Percentiles rank a stretch among this genome's conserved stretches.
Conservation (phyloP, 2,329 filamentous ascomycete species). For the Oidium heveae region DNA sequence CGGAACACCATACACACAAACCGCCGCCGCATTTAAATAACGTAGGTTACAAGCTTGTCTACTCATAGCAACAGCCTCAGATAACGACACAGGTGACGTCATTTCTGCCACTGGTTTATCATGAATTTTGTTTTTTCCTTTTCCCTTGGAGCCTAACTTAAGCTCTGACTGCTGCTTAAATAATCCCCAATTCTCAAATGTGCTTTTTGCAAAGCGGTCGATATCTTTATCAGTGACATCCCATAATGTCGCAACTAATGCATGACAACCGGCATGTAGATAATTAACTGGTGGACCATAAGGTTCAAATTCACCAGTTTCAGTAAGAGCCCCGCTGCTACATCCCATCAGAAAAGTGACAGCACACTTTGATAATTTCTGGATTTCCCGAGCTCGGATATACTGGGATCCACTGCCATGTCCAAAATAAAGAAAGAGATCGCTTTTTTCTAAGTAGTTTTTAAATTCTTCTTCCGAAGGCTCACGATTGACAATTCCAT, state of each 20-base stretch:
- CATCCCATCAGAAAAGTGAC: conserved; percentile 85
- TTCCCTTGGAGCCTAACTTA: conserved; percentile 12
- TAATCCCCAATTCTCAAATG: conserved; percentile 74
- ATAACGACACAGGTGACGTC: conserved; percentile 26
- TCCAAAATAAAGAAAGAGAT: conserved; percentile 78
- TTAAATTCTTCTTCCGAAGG: conserved; percentile 64
- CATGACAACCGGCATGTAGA: conserved; percentile 64
- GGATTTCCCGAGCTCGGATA: conserved; percentile 62
- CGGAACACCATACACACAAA: conserved; percentile 85
- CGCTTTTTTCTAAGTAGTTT: conserved; percentile 33
- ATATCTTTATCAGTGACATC: conserved; percentile 96
- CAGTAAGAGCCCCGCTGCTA: conserved; percentile 56
- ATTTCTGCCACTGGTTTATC: conserved; percentile 13
- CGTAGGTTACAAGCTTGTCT: conserved; percentile 60
- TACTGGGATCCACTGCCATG: conserved; percentile 91
- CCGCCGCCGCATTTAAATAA: conserved; percentile 82
- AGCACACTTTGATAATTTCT: conserved; percentile 52
- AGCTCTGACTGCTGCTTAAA: conserved; percentile 1
- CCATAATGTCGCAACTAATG: conserved; percentile 83
- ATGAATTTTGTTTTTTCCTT: conserved; percentile 12
- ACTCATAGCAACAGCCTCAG: conserved; percentile 57
- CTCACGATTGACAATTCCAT: conserved; percentile 35
- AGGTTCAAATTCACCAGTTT: conserved; percentile 73
- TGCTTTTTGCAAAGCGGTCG: conserved; percentile 60
- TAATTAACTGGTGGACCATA: conserved; percentile 80